Base-by-base conservation (phyloP, 176 grass and related monocot species). In the Carex scoparia region DNA sequence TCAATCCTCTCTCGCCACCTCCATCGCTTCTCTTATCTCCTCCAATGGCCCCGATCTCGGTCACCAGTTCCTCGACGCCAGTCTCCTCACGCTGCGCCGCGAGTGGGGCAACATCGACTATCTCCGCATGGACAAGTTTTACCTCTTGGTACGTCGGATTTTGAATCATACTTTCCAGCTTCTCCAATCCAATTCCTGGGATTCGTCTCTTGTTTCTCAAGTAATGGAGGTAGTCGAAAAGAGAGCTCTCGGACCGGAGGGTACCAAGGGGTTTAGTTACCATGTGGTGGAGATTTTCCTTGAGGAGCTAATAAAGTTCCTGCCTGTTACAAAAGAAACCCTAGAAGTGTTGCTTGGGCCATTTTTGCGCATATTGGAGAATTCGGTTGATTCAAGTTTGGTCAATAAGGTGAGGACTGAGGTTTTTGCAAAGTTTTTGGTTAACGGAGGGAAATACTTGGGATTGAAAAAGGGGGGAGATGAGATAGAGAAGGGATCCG, bases 81-180 rank as follows among this genome's bases (percentile, higher is more conserved):
- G 84, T 87, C 80, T 99, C 65, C 8, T 89, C 84, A 99, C 93
- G n/a, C 86, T 99, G 76, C 88, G 85, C 81, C 91, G 93, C 18
- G 96, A 99, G 88, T 99, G 96, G 96, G 31, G 80, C 31, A 82
- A 75, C 89, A 99, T 99, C 88, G 91, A 99, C 81, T 79, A 76
- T 71, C 96, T 95, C 86, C 93, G 91, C 76, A 87, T 99, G 77
- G 96, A 99, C 81, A 99, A 99, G 87, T 99, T 99, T 87, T 99
- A 95, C 85, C 90, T 99, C 69, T 84, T 99, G 77, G 93, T 92
- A 84, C 88, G 96, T 54, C 84, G 91, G 0, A 94, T 99, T 87
- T 84, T 94, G 67, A 60, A 40, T 83, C 93, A 99, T 82, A 67
- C 86, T 62, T 95, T 99, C 76, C 85, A 88, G 46, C 81, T 99